Percentiles rank a stretch among this genome's conserved stretches.
Conservation (phyloP, 2,329 filamentous ascomycete genomes). For the Fusarium sp. region DNA sequence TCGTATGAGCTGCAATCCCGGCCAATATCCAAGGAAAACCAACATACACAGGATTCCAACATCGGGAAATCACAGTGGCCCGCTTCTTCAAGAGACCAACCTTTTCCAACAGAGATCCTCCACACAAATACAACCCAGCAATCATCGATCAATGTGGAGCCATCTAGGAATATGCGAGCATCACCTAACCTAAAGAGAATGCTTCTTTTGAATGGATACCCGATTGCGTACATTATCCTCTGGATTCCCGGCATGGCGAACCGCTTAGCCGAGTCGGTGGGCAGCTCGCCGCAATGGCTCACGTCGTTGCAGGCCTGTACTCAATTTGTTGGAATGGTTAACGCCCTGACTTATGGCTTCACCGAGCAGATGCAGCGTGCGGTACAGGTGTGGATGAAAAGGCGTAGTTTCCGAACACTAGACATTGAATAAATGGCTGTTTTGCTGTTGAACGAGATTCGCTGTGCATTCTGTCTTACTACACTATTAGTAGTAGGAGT, state of each 20-base stretch:
- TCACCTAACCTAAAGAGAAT: slow-evolving; percentile 1
- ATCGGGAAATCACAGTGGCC: background rate
- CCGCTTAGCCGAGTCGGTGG: background rate
- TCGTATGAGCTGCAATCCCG: background rate
- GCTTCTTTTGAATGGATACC: slow-evolving; percentile 6
- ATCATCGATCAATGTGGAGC: background rate
- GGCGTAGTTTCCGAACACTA: background rate
- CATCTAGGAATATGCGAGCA: background rate
- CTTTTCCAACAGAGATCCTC: background rate
- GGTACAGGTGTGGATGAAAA: background rate
- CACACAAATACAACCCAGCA: background rate
- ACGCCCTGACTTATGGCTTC: slow-evolving; percentile 8
- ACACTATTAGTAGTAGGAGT: background rate
- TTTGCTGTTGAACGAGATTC: background rate
- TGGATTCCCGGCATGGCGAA: slow-evolving; percentile 8
- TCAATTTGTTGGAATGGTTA: background rate
- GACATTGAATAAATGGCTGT: background rate
- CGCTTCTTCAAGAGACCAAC: background rate
- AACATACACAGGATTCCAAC: background rate
- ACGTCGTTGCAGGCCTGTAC: background rate
- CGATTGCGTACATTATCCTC: slow-evolving; percentile 2
- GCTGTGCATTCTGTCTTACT: background rate
- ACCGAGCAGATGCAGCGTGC: slow-evolving; percentile 1
- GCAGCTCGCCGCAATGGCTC: background rate
- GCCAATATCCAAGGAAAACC: background rate